phyloP scores from a whole-genome alignment of 352 stramenopile species.

The Globisporangium yorkense region DNA sequence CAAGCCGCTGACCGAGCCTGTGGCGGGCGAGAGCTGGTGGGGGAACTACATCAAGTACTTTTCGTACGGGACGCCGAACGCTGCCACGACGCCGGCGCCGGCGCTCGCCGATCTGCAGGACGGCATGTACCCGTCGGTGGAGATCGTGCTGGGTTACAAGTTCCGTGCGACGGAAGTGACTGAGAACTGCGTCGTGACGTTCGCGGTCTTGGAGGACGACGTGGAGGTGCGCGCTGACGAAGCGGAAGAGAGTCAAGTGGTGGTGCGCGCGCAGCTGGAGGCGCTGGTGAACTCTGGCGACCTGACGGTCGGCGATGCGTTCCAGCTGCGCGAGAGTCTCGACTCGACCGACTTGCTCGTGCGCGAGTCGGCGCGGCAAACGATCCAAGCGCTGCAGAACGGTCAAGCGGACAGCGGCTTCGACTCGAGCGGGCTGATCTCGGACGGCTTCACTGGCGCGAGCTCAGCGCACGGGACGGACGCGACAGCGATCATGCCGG shows the following conservation, averaged over 20 bases:
- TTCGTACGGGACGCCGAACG: slow-evolving; percentile 18
- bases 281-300: slow-evolving; percentile 61
- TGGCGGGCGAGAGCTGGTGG: slow-evolving; percentile 59
- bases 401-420: slow-evolving; percentile 32
- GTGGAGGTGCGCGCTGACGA: background rate
- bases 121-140: slow-evolving; percentile 35
- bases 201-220: background rate
- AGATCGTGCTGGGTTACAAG: slow-evolving; percentile 17
- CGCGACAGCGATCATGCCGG: slow-evolving; percentile 8
- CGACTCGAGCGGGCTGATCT: slow-evolving; percentile 22
- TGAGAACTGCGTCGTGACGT: background rate
- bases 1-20: slow-evolving; percentile 31
- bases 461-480: background rate
- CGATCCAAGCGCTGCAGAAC: slow-evolving; percentile 56
- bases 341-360: slow-evolving; percentile 39
- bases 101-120: slow-evolving; percentile 9
- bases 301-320: slow-evolving; percentile 62
- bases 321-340: slow-evolving; percentile 59
- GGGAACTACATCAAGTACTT: slow-evolving; percentile 48
- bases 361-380: slow-evolving; percentile 46
- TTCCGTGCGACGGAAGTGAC: background rate
- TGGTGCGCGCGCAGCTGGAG: slow-evolving; percentile 72
- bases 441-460: slow-evolving; percentile 22
- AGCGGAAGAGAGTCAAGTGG: slow-evolving; percentile 21
- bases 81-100: slow-evolving; percentile 6